phyloP scores from a whole-genome alignment of 23 red algal genomes.

The Gracilaria domingensis region DNA sequence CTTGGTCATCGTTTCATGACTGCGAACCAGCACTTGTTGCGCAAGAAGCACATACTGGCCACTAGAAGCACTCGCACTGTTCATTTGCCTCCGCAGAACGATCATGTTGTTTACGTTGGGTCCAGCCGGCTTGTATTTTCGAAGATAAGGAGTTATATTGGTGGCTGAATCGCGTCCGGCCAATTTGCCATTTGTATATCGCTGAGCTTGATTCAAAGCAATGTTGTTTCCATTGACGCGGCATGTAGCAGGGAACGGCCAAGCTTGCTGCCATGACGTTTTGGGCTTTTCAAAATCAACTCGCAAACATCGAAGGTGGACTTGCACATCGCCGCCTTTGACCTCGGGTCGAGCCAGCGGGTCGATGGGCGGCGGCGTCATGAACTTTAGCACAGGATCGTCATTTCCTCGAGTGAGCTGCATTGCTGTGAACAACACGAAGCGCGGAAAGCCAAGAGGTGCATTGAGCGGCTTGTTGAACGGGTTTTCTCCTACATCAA shows the following conservation, averaged over 20 bases:
- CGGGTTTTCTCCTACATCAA: constrained; percentile 61
- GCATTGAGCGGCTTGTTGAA: constrained; percentile 47
- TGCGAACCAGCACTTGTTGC: constrained; percentile 53
- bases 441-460: constrained; percentile 38
- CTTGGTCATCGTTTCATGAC: constrained; percentile 30
- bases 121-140: constrained; percentile 51
- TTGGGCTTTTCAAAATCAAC: constrained; percentile 46
- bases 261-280: constrained; percentile 53
- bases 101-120: constrained; percentile 23
- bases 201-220: constrained; percentile 75
- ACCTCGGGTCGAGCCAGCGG: constrained; percentile 12
- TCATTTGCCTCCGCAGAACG: constrained; percentile 34
- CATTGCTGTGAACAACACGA: constrained; percentile 31
- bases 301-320: constrained; percentile 72
- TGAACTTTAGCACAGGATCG: constrained; percentile 48
- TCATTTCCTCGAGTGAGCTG: constrained; percentile 32
- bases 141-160: constrained; percentile 62
- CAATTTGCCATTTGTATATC: constrained; percentile 84
- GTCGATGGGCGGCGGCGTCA: constrained; percentile 45
- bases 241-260: constrained; percentile 74
- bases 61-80: constrained; percentile 12
- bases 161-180: constrained; percentile 76
- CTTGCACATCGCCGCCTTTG: constrained; percentile 56
- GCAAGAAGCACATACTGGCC: constrained; percentile 67
- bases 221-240: constrained; percentile 71